phyloP scores from a whole-genome alignment of 768 basidiomycete genomes.

The Hypholoma sublateritium region DNA sequence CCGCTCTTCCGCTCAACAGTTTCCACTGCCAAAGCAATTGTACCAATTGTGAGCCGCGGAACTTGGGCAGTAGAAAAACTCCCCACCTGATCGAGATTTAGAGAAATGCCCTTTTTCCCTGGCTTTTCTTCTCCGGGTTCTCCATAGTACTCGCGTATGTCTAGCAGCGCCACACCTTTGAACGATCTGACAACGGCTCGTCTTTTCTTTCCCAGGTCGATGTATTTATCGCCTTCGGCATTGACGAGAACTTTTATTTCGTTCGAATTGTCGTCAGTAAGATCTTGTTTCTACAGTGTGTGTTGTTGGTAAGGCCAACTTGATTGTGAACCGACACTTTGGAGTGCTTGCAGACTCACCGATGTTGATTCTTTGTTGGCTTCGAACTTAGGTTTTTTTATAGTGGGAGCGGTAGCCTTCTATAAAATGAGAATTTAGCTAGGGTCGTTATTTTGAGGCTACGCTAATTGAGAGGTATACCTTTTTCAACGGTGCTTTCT shows the following conservation, averaged over 20 bases:
- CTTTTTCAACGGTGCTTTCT: too few relatives aligned
- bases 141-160: slow-evolving; percentile 75
- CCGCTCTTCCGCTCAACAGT: slow-evolving; percentile 41
- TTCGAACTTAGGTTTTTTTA: slow-evolving; percentile 1
- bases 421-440: background rate
- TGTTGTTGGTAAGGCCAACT: background rate
- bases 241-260: slow-evolving; percentile 27
- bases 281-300: background rate
- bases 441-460: background rate
- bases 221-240: slow-evolving; percentile 49
- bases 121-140: slow-evolving; percentile 60
- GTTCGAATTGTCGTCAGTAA: background rate
- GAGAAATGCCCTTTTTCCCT: slow-evolving; percentile 79
- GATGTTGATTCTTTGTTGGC: background rate
- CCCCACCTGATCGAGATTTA: slow-evolving; percentile 61
- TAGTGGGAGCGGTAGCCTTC: background rate
- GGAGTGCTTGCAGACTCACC: background rate
- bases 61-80: background rate
- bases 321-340: background rate
- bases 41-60: background rate
- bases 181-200: slow-evolving; percentile 54
- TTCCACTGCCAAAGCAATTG: slow-evolving; percentile 47
- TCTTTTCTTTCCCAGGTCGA: slow-evolving; percentile 73
- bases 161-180: slow-evolving; percentile 56
- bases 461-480: too few relatives aligned